A percentile compares a stretch with the other conserved stretches of the same genome.
Conservation (phyloP, 345 rosid species). For the Psidium guajava region DNA sequence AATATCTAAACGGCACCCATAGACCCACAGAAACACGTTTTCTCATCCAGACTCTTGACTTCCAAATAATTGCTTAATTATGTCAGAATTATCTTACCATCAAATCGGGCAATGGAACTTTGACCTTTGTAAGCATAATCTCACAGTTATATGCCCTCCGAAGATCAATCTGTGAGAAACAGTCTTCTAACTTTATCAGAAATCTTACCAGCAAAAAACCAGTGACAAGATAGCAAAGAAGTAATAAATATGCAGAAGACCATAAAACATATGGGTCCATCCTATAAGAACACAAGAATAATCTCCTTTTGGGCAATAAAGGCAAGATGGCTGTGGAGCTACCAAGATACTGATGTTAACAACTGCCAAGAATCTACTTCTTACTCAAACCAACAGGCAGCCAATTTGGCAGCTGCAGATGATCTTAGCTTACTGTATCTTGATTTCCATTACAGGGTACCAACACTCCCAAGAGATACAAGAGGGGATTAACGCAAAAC, state of each 20-base stretch:
- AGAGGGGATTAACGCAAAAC: neutral
- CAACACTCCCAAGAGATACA: neutral
- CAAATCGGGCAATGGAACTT: slow-evolving; percentile 70
- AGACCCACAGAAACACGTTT: neutral
- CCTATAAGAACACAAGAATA: neutral
- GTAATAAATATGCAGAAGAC: neutral
- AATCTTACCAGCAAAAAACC: neutral
- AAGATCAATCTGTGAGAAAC: slow-evolving; percentile 58
- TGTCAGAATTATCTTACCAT: slow-evolving; percentile 41
- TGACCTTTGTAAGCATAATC: slow-evolving; percentile 98
- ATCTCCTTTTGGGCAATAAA: neutral
- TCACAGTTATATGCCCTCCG: slow-evolving; percentile 94
- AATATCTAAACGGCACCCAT: neutral
- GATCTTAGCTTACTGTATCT: neutral
- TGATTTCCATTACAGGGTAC: neutral
- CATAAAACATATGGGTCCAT: neutral
- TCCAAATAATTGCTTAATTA: neutral
- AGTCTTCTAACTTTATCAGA: neutral
- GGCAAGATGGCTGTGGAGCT: neutral
- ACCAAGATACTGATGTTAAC: neutral
- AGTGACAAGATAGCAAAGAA: neutral
- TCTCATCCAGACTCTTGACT: neutral
- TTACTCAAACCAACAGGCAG: neutral
- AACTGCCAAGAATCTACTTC: neutral
- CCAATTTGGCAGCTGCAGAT: neutral